phyloP scores from a whole-genome alignment of 768 basidiomycete genomes.

The Suillus placidus region DNA sequence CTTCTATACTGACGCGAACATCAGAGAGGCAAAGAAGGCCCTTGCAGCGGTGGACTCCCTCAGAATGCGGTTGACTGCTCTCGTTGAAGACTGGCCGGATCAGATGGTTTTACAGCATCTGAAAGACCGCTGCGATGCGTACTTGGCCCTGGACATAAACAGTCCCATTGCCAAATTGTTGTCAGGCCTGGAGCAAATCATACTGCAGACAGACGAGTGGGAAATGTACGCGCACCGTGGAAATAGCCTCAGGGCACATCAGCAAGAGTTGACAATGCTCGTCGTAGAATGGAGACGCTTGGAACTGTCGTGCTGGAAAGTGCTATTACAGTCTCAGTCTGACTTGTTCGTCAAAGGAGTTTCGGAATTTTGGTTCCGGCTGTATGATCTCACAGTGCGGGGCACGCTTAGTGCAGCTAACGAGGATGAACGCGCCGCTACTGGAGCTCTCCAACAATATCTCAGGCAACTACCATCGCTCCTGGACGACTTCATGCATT shows the following conservation, averaged over 20 bases:
- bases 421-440: constrained; percentile 36
- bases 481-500: constrained; percentile 75
- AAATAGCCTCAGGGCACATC: constrained; percentile 74
- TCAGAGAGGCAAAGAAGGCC: constrained; percentile 68
- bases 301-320: constrained; percentile 87
- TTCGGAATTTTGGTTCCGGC: constrained; percentile 87
- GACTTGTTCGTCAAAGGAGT: constrained; percentile 44
- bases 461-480: constrained; percentile 71
- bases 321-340: constrained; percentile 73
- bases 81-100: constrained; percentile 90
- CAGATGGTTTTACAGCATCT: constrained; percentile 96
- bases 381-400: constrained; percentile 78
- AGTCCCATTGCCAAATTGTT: constrained; percentile 84
- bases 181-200: constrained; percentile 79
- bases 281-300: constrained; percentile 91
- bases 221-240: constrained; percentile 93
- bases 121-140: constrained; percentile 63
- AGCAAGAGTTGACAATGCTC: constrained; percentile 63
- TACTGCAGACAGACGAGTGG: constrained; percentile 93
- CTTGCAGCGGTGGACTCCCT: constrained; percentile 54
- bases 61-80: constrained; percentile 49
- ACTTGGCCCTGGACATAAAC: constrained; percentile 61
- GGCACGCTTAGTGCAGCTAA: constrained; percentile 56
- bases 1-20: constrained; percentile 83
- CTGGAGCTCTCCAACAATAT: constrained; percentile 48